Conservation (phyloP, 108 stramenopile species). For the Nitzschia putrida region DNA sequence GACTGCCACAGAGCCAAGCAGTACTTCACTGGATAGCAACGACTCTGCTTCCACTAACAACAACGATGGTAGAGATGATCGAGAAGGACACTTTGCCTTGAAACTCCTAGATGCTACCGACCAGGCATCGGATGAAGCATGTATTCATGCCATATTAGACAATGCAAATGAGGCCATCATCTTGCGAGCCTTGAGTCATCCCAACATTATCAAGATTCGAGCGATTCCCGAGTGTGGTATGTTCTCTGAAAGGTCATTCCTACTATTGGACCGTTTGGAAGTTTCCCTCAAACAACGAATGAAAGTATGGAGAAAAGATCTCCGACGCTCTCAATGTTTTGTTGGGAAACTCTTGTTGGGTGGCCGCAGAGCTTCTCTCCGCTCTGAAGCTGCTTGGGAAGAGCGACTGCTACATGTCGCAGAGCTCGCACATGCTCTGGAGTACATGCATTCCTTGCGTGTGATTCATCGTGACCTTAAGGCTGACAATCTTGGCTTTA, state of each 20-base stretch:
- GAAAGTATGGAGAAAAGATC: slow-evolving; percentile 24
- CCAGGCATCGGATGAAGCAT: slow-evolving; percentile 6
- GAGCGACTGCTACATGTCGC: slow-evolving; percentile 40
- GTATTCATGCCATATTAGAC: slow-evolving; percentile 27
- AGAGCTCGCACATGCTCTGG: slow-evolving; percentile 34
- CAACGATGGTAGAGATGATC: background rate
- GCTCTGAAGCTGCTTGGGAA: too few relatives aligned
- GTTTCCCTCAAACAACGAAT: slow-evolving; percentile 52
- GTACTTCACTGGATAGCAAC: too few relatives aligned
- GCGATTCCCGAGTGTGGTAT: slow-evolving; percentile 12
- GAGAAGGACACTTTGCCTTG: slow-evolving; percentile 26
- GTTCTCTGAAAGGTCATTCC: slow-evolving; percentile 24
- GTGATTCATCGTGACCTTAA: slow-evolving; percentile 33
- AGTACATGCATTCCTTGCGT: slow-evolving; percentile 12
- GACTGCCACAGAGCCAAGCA: slow-evolving; percentile 12
- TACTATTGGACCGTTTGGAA: slow-evolving; percentile 66
- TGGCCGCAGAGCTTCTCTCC: too few relatives aligned
- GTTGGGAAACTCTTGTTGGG: slow-evolving; percentile 12
- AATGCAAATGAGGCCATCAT: slow-evolving; percentile 28
- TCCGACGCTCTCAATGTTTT: too few relatives aligned
- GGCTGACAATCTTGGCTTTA: slow-evolving; percentile 38
- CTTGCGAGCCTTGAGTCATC: slow-evolving; percentile 34
- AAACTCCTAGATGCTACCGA: slow-evolving; percentile 25
- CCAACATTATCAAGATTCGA: slow-evolving; percentile 42
- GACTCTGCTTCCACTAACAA: slow-evolving; percentile 8